Evolutionary conservation across 1,284 basidiomycete species (phyloP).

Genomic region (Malassezia equina): DNA sequence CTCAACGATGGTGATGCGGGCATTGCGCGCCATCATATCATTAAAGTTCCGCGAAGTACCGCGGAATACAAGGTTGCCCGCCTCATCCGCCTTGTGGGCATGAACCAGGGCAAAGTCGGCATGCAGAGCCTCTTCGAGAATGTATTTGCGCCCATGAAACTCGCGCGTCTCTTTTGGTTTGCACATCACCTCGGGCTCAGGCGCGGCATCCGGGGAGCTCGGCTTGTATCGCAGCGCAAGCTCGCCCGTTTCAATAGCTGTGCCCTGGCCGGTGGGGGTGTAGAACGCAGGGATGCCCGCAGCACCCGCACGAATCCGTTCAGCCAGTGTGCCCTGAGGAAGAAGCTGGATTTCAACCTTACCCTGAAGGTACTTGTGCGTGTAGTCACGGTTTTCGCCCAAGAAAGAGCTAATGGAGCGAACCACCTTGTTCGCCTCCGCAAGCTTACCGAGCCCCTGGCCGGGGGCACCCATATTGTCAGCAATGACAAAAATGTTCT

Average conservation of each 20-base stretch:
- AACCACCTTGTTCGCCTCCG: constrained; percentile 28
- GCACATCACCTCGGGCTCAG: neutral
- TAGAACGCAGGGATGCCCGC: constrained; percentile 93
- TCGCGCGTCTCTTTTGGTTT: constrained; percentile 57
- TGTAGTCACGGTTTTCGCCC: constrained; percentile 45
- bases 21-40: constrained; percentile 41
- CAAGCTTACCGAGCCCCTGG: constrained; percentile 33
- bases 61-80: constrained; percentile 50
- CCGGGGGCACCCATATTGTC: constrained; percentile 46
- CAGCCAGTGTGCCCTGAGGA: constrained; percentile 61
- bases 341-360: constrained; percentile 38
- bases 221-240: constrained; percentile 48
- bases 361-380: constrained; percentile 37
- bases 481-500: constrained; percentile 36
- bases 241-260: constrained; percentile 49
- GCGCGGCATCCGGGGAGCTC: constrained; percentile 9
- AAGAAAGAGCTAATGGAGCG: constrained; percentile 44
- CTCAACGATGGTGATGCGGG: constrained; percentile 40
- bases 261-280: constrained; percentile 69
- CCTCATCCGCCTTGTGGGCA: constrained; percentile 89
- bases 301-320: constrained; percentile 79
- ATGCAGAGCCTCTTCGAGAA: constrained; percentile 75
- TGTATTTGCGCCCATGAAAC: constrained; percentile 70
- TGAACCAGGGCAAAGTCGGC: constrained; percentile 81
- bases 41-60: constrained; percentile 42